Conservation (phyloP, 768 basidiomycete species). For the Suillus variegatus region DNA sequence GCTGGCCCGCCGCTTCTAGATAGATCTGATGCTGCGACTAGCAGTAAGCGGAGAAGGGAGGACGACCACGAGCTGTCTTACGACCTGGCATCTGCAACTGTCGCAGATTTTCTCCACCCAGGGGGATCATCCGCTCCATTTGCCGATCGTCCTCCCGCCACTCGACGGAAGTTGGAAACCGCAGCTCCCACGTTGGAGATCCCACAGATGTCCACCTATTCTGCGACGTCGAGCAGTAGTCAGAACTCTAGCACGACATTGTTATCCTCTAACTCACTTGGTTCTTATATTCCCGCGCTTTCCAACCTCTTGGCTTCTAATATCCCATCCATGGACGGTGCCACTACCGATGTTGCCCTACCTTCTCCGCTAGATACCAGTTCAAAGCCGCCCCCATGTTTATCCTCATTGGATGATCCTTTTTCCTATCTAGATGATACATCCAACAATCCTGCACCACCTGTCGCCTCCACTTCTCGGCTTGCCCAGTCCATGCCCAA, state of each 20-base stretch:
- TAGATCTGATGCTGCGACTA: constrained; percentile 11
- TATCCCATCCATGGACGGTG: background rate
- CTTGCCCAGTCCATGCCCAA: constrained; percentile 24
- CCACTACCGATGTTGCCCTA: constrained; percentile 3
- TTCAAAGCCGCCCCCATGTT: constrained; percentile 2
- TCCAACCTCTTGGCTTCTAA: background rate
- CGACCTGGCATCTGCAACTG: constrained; percentile 53
- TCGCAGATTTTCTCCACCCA: constrained; percentile 50
- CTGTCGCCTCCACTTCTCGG: constrained; percentile 24
- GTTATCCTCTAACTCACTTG: background rate
- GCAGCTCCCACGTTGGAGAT: background rate
- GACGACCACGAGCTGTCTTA: constrained; percentile 55
- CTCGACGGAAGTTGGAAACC: constrained; percentile 20
- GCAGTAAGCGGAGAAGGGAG: constrained; percentile 57
- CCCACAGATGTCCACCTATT: background rate
- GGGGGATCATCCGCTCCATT: constrained; percentile 6
- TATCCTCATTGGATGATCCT: constrained; percentile 43
- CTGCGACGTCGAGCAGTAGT: background rate
- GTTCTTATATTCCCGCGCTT: background rate
- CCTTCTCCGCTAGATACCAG: constrained; percentile 2
- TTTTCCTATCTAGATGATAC: constrained; percentile 58
- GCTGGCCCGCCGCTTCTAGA: constrained; percentile 14
- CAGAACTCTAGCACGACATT: background rate
- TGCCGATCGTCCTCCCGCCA: constrained; percentile 21
- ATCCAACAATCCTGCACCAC: constrained; percentile 29